phyloP scores from a whole-genome alignment of 805 yeast genomes.

The Saccharomycopsis selenospora region DNA sequence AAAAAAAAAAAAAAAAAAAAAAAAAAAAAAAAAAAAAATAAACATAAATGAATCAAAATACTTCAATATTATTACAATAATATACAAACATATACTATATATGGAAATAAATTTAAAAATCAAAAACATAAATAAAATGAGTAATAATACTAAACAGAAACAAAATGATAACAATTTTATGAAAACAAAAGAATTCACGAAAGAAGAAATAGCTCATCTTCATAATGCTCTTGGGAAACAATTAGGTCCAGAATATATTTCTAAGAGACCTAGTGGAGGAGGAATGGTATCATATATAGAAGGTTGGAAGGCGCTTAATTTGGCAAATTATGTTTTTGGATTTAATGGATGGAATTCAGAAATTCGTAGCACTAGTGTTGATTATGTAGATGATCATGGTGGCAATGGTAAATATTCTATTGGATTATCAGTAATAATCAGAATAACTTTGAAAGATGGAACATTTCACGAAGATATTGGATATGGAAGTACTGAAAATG shows the following conservation, averaged over 20 bases:
- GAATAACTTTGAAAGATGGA: conserved; percentile 57
- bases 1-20: conserved; percentile 1
- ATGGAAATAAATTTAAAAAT: too few relatives aligned
- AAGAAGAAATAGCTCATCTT: conserved; percentile 9
- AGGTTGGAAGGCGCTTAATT: conserved; percentile 76
- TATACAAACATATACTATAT: too few relatives aligned
- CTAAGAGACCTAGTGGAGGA: conserved; percentile 68
- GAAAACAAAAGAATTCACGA: neutral
- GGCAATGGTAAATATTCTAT: conserved; percentile 49
- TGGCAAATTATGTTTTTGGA: conserved; percentile 78
- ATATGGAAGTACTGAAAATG: conserved; percentile 75
- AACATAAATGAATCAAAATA: too few relatives aligned
- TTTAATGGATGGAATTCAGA: conserved; percentile 81
- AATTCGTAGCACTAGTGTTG: conserved; percentile 56
- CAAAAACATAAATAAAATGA: too few relatives aligned
- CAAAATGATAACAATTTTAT: neutral
- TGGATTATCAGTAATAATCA: conserved; percentile 43
- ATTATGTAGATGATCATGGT: conserved; percentile 51
- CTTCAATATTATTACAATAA: too few relatives aligned
- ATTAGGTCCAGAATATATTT: conserved; percentile 72
- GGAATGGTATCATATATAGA: conserved; percentile 64
- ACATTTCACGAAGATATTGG: conserved; percentile 79
- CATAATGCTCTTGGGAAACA: conserved; percentile 36
- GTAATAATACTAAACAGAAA: too few relatives aligned
- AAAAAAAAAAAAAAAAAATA: neutral